Evolutionary conservation across 108 stramenopile species (phyloP), one percentile per base, ranked within the genome.

Genomic region (Poteriospumella lacustris): DNA sequence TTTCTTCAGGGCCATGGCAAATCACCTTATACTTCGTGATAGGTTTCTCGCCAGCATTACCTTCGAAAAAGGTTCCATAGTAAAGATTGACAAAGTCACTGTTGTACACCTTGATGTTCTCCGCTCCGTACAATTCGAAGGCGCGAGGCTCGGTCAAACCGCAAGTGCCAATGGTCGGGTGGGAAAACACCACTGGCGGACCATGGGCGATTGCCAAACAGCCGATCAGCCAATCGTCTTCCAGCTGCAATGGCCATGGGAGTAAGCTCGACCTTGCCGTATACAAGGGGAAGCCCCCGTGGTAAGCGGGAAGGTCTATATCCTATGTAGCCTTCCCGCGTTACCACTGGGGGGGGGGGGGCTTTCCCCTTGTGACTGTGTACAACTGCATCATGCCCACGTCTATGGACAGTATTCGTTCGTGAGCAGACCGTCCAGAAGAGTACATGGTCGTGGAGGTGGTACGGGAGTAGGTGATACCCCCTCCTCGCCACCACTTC

Each of bases 191-290:
- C 5, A 93, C 92, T 0, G 92, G 92, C 0, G 95, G 93, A 2
- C 93, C 92, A 33, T 79, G 43, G 80, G 59, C 28, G 1, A 5
- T 81, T 80, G 59, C 90, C 92, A 81, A 92, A 96, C n/a, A 94
- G 76, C 15, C 89, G 87, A 82, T 94, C 94, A 0, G 90, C 91
- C 44, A 94, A 83, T 15, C 89, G 62, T 28, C 91, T 85, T 15
- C 92, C 94, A 52, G 91, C 94, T 0, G 93, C 93, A 58, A 94
- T 89, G 34, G 90, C 92, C 90, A 90, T 90, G 40, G 93, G 93
- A 33, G 93, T 93, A 52, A 93, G 59, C 68, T 93, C 90, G 0
- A 91, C 89, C 42, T 88, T 85, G 0, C 93, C 93, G 79, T 81
- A 85, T 1, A 92, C 93, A 75, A n/a, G n/a, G n/a, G n/a, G n/a